Percentiles rank a stretch among this genome's conserved stretches.
Conservation (phyloP, 805 yeast species). For the Lipomyces orientalis region DNA sequence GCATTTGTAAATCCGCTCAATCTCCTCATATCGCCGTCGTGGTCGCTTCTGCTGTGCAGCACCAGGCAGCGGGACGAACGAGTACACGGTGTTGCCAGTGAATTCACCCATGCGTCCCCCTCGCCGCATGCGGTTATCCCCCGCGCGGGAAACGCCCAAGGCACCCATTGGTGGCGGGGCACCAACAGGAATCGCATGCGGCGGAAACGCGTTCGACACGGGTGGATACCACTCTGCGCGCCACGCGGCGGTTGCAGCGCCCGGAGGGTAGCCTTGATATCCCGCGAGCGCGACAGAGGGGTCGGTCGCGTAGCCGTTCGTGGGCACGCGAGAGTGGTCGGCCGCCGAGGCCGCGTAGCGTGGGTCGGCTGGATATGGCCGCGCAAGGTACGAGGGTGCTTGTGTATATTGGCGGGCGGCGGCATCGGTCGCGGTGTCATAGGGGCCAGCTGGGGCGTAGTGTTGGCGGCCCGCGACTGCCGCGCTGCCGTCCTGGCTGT, state of each 20-base stretch:
- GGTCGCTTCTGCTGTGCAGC: conserved; percentile 51
- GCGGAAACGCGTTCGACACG: conserved; percentile 19
- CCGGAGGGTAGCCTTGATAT: conserved; percentile 13
- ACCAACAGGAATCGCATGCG: conserved; percentile 1
- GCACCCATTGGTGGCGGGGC: conserved; percentile 17
- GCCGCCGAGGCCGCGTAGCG: conserved; percentile 23
- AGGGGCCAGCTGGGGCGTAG: conserved; percentile 11
- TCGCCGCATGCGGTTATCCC: conserved; percentile 11
- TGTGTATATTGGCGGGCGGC: conserved; percentile 23
- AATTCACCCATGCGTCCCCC: conserved; percentile 14
- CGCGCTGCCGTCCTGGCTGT: conserved; percentile 16
- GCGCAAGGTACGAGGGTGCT: conserved; percentile 19
- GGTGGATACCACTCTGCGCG: conserved; percentile 37
- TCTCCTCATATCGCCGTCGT: conserved; percentile 60
- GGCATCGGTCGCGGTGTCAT: conserved; percentile 18
- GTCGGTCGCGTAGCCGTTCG: conserved; percentile 21
- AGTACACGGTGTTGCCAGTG: conserved; percentile 30
- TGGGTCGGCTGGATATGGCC: conserved; percentile 19
- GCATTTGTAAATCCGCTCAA: conserved; percentile 60
- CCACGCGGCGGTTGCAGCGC: conserved; percentile 27
- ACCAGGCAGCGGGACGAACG: conserved; percentile 43
- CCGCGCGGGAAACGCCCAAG: conserved; percentile 9
- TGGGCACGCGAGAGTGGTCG: conserved; percentile 11
- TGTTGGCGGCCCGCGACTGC: conserved; percentile 25
- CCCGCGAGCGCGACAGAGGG: conserved; percentile 17